Percentiles rank a stretch among this genome's conserved stretches.
These are phyloP conservation scores for Pichia eremophila DNA, from an alignment of 805 yeast species.

Conservation along the genomic window DNA sequence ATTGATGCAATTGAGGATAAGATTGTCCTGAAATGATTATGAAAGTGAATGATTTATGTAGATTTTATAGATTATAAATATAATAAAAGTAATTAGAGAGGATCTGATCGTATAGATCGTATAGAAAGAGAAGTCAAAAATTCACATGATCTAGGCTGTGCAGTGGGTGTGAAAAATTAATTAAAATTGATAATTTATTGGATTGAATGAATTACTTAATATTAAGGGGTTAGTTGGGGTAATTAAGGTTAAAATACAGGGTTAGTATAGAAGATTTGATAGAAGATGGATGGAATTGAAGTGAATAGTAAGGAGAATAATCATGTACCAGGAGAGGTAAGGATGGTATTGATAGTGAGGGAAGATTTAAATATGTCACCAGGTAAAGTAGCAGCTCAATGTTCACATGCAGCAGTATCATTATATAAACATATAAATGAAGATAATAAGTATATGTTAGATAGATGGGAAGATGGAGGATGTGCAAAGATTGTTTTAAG, in stretches of 20 bases:
- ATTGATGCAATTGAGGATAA: conserved; percentile 27
- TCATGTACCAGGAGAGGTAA: conserved; percentile 66
- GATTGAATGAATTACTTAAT: too few relatives aligned
- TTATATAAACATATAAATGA: conserved; percentile 60
- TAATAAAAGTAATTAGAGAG: too few relatives aligned
- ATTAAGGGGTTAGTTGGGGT: too few relatives aligned
- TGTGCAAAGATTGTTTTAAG: conserved; percentile 91
- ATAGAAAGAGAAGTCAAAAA: too few relatives aligned
- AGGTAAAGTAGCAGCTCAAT: conserved; percentile 96
- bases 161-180: too few relatives aligned
- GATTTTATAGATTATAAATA: too few relatives aligned
- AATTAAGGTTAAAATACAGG: too few relatives aligned
- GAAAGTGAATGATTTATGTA: conserved; percentile 27
- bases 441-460: conserved; percentile 51
- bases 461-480: conserved; percentile 75
- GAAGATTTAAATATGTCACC: conserved; percentile 86
- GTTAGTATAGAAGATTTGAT: too few relatives aligned
- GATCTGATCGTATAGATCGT: too few relatives aligned
- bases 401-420: conserved; percentile 94
- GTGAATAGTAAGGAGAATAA: conserved; percentile 53
- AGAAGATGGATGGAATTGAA: conserved; percentile 30
- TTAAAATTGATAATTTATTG: too few relatives aligned
- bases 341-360: conserved; percentile 83
- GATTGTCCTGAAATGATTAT: conserved; percentile 9
- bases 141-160: too few relatives aligned